These are phyloP conservation scores for Ganoderma multipileum DNA, from an alignment of 1,284 basidiomycete species.

Conservation along the genomic window DNA sequence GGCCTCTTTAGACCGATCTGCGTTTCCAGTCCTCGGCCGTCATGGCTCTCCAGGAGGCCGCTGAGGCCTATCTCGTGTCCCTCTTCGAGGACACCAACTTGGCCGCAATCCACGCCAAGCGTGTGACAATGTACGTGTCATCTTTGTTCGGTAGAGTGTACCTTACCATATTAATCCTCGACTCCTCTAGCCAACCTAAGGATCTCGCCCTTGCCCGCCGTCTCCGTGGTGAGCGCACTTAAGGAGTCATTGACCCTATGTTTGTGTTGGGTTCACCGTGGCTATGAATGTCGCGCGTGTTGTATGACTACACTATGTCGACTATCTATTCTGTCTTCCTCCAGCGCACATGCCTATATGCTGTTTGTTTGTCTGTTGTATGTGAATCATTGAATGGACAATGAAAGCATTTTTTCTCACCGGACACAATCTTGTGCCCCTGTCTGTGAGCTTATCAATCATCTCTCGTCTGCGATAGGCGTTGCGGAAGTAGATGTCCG, in stretches of 20 bases:
- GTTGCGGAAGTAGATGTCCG: neutral
- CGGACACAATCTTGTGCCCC: neutral
- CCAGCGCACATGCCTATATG: conserved; percentile 27
- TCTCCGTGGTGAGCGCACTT: conserved; percentile 80
- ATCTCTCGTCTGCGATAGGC: neutral
- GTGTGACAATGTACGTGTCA: conserved; percentile 70
- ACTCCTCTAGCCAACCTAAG: conserved; percentile 58
- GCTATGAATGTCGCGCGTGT: conserved; percentile 22
- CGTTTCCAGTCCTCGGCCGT: conserved; percentile 95
- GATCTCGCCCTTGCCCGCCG: conserved; percentile 84
- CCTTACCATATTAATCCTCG: conserved; percentile 2
- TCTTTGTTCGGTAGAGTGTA: neutral
- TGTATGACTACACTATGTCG: conserved; percentile 28
- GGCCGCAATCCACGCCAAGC: conserved; percentile 88
- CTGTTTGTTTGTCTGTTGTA: conserved; percentile 24
- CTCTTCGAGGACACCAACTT: conserved; percentile 88
- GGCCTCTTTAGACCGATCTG: conserved; percentile 68
- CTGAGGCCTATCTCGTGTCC: conserved; percentile 93
- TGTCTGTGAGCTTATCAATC: neutral
- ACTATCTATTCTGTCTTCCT: conserved; percentile 17
- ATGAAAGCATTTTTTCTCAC: conserved; percentile 16
- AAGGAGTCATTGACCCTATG: conserved; percentile 37
- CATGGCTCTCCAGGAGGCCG: conserved; percentile 90
- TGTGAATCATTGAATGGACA: conserved; percentile 23
- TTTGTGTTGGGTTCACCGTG: conserved; percentile 17